A percentile compares a stretch with the other conserved stretches of the same genome.
These are phyloP conservation scores for Scedosporium dehoogii DNA, from an alignment of 2,329 filamentous ascomycete species.

Conservation along the genomic window DNA sequence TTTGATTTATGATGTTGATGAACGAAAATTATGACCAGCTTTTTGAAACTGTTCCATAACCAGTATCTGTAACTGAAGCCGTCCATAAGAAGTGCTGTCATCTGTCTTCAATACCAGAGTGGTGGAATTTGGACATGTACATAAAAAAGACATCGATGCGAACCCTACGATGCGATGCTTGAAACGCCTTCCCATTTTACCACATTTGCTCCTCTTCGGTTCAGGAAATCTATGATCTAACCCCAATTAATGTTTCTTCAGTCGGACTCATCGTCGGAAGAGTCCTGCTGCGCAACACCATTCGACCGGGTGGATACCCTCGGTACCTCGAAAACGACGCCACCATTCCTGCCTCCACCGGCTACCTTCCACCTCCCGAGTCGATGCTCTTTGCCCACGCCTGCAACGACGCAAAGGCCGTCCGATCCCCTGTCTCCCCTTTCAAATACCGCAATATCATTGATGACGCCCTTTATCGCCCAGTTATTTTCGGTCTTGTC, in stretches of 20 bases:
- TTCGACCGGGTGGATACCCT: constrained; percentile 17
- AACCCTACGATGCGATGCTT: background rate
- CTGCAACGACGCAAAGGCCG: constrained; percentile 77
- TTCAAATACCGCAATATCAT: constrained; percentile 82
- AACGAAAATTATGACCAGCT: too few relatives aligned
- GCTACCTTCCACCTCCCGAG: constrained; percentile 71
- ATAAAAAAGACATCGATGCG: background rate
- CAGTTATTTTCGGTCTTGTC: constrained; percentile 18
- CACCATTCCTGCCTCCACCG: constrained; percentile 62
- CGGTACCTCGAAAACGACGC: constrained; percentile 78
- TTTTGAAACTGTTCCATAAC: too few relatives aligned
- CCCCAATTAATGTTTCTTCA: background rate
- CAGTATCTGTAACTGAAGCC: too few relatives aligned
- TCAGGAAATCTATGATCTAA: background rate
- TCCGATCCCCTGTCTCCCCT: constrained; percentile 65
- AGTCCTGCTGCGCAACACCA: constrained; percentile 21
- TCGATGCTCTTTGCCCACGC: constrained; percentile 75
- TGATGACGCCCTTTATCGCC: constrained; percentile 65
- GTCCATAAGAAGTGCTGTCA: too few relatives aligned
- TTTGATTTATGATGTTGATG: background rate
- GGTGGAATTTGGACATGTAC: background rate
- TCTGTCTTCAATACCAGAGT: background rate
- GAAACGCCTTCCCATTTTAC: background rate
- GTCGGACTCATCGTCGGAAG: constrained; percentile 15
- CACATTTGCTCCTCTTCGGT: background rate